Evolutionary conservation across 139 green algal species (phyloP).

Genomic region (Diplosphaera chodatii): DNA sequence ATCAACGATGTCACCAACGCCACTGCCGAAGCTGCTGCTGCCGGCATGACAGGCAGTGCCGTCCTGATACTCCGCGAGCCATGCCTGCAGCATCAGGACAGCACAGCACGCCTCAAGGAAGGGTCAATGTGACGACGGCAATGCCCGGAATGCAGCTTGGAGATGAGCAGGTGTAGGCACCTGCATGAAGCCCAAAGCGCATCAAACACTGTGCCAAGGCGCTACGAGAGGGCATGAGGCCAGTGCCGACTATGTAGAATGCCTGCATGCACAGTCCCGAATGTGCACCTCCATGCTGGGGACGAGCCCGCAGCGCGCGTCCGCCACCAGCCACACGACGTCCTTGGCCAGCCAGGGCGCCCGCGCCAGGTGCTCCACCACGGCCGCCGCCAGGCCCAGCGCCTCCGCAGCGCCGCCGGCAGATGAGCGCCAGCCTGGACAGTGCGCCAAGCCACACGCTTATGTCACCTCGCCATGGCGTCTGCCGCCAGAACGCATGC

Average conservation of each 20-base stretch:
- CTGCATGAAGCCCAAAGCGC: too few species aligned
- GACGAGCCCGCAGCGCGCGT: conserved; percentile 37
- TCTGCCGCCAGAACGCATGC: too few species aligned
- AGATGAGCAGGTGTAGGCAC: too few species aligned
- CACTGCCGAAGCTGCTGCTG: conserved; percentile 10
- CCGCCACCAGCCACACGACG: conserved; percentile 59
- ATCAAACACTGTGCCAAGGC: too few species aligned
- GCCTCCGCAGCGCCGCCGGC: conserved; percentile 13
- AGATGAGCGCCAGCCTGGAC: background rate
- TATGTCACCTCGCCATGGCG: too few species aligned
- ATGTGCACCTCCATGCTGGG: conserved; percentile 16
- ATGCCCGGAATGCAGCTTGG: too few species aligned
- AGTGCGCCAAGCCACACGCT: too few species aligned
- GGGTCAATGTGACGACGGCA: too few species aligned
- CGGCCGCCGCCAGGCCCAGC: conserved; percentile 12
- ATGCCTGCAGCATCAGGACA: conserved; percentile 28
- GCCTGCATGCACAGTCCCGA: background rate
- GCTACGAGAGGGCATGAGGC: too few species aligned
- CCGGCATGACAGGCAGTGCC: background rate
- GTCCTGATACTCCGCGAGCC: conserved; percentile 33
- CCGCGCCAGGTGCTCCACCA: conserved; percentile 33
- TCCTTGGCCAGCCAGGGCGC: conserved; percentile 61
- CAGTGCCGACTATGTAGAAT: too few species aligned
- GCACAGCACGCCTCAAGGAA: too few species aligned
- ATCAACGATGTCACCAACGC: conserved; percentile 57